phyloP scores from a whole-genome alignment of 2,329 filamentous ascomycete species.

The Hypoxylon sp. region DNA sequence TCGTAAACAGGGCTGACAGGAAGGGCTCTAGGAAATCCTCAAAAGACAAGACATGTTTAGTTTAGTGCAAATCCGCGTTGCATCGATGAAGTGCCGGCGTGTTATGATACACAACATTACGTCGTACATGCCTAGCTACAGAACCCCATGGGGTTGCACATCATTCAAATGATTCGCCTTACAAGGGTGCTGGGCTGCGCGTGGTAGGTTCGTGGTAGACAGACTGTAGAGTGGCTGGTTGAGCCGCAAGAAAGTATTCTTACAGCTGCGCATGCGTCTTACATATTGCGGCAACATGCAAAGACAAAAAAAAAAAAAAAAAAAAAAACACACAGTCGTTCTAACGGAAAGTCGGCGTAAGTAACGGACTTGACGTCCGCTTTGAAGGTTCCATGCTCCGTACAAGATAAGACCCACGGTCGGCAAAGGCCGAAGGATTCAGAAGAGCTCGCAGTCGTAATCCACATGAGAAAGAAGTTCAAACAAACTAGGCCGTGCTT shows the following conservation, averaged over 20 bases:
- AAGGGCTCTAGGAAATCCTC: too few relatives aligned
- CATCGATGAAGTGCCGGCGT: not conserved
- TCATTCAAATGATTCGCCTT: constrained; percentile 13
- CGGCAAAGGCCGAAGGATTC: not conserved
- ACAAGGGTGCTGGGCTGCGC: not conserved
- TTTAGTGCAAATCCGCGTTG: not conserved
- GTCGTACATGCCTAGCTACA: constrained; percentile 4
- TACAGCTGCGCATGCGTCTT: constrained; percentile 1
- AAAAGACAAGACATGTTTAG: too few relatives aligned
- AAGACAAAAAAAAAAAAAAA: not conserved
- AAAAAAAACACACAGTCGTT: too few relatives aligned
- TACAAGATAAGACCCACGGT: constrained; percentile 6
- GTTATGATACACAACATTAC: not conserved
- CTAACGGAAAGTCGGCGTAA: not conserved
- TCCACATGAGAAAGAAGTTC: constrained; percentile 14
- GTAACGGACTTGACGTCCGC: constrained; percentile 1
- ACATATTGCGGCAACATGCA: not conserved
- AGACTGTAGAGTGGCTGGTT: constrained; percentile 7
- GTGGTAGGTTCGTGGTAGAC: not conserved
- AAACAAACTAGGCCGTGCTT: constrained; percentile 15
- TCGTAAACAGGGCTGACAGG: too few relatives aligned
- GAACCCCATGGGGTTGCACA: constrained; percentile 20
- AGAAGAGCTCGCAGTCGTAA: not conserved
- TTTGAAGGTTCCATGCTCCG: constrained; percentile 11
- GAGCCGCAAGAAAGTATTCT: constrained; percentile 22